Evolutionary conservation across 2,329 filamentous ascomycete genomes (phyloP).

Genomic region (Alternaria arbusti): DNA sequence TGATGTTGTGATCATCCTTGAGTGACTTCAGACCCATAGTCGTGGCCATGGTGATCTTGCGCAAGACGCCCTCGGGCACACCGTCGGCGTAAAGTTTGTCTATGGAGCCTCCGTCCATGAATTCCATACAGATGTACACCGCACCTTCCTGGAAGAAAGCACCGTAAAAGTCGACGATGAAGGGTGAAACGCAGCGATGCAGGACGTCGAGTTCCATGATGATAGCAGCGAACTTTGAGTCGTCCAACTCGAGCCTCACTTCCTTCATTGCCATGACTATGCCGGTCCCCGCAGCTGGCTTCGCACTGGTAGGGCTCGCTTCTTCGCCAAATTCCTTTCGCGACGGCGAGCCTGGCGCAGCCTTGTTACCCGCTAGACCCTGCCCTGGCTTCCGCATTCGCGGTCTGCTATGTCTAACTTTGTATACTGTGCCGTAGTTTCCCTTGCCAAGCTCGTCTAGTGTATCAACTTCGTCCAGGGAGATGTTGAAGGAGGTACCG

Average conservation of each 20-base stretch:
- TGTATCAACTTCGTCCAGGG: constrained; percentile 92
- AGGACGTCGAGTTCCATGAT: constrained; percentile 97
- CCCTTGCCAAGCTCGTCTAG: constrained; percentile 94
- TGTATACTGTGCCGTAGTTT: constrained; percentile 98
- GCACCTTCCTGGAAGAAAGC: constrained; percentile 99
- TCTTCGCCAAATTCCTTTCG: constrained; percentile 42
- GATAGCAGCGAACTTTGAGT: constrained; percentile 95
- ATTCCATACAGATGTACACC: constrained; percentile 99
- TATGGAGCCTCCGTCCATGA: constrained; percentile 97
- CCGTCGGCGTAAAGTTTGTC: constrained; percentile 94
- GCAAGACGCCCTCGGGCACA: constrained; percentile 84
- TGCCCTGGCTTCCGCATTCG: constrained; percentile 66
- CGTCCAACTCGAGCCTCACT: constrained; percentile 91
- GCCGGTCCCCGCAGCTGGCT: constrained; percentile 65
- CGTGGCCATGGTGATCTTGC: constrained; percentile 89
- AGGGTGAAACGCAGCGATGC: constrained; percentile 91
- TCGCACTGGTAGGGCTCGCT: constrained; percentile 44
- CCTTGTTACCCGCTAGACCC: constrained; percentile 66
- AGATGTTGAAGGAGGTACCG: constrained; percentile 90
- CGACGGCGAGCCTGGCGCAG: constrained; percentile 44
- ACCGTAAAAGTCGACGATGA: constrained; percentile 98
- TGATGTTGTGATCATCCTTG: constrained; percentile 99
- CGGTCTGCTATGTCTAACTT: constrained; percentile 83
- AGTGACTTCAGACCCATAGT: constrained; percentile 89
- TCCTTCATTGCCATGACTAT: constrained; percentile 99